A percentile compares a stretch with the other conserved stretches of the same genome.
These are phyloP conservation scores for Phytophthora idaei DNA, from an alignment of 352 stramenopile genomes.

Conservation along the genomic window DNA sequence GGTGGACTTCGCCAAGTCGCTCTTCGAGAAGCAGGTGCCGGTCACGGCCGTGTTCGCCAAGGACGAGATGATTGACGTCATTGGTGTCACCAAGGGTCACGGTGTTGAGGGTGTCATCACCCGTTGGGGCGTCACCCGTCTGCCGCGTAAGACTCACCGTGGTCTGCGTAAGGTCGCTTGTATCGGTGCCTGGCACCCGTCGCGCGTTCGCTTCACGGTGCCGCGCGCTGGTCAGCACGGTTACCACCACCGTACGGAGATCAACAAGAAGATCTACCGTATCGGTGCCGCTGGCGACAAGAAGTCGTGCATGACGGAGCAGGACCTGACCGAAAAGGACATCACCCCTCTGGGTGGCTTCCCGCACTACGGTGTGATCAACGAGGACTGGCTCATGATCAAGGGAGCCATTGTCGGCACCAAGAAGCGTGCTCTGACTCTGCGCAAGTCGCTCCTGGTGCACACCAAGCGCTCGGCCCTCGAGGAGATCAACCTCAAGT, in stretches of 20 bases:
- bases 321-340: slow-evolving; percentile 99
- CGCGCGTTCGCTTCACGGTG: slow-evolving; percentile 98
- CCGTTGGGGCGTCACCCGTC: slow-evolving; percentile 99
- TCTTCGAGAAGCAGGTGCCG: slow-evolving; percentile 99
- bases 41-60: slow-evolving; percentile 95
- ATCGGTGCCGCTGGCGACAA: slow-evolving; percentile 93
- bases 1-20: slow-evolving; percentile 98
- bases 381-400: slow-evolving; percentile 99
- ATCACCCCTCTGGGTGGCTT: slow-evolving; percentile 99
- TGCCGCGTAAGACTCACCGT: slow-evolving; percentile 99
- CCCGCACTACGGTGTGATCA: slow-evolving; percentile 99
- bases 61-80: slow-evolving; percentile 99
- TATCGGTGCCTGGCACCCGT: slow-evolving; percentile 99
- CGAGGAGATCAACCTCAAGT: slow-evolving; percentile 96
- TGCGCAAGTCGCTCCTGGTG: slow-evolving; percentile 98
- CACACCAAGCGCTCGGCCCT: slow-evolving; percentile 97
- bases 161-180: slow-evolving; percentile 99
- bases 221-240: slow-evolving; percentile 99
- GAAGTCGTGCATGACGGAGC: slow-evolving; percentile 97
- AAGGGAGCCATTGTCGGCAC: slow-evolving; percentile 98
- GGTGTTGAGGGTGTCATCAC: slow-evolving; percentile 99
- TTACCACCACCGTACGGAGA: slow-evolving; percentile 99
- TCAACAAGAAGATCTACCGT: slow-evolving; percentile 99
- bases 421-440: slow-evolving; percentile 99
- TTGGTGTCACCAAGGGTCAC: slow-evolving; percentile 99